phyloP scores from a whole-genome alignment of 1,284 basidiomycete genomes.

The Xerocomus nothofagi region DNA sequence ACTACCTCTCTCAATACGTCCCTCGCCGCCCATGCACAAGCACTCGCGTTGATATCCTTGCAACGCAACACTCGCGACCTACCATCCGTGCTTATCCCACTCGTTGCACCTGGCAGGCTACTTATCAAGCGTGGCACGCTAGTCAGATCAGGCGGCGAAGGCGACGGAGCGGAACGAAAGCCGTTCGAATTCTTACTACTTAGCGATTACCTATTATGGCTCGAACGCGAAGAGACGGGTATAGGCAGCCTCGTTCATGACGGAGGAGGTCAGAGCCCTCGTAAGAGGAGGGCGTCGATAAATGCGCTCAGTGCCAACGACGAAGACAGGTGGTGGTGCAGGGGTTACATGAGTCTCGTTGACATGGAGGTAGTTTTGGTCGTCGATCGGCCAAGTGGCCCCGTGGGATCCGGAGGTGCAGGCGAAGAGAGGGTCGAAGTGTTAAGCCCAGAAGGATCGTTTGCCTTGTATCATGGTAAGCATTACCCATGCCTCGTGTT shows the following conservation, averaged over 20 bases:
- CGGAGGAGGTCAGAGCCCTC: slow-evolving; percentile 20
- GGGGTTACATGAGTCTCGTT: slow-evolving; percentile 66
- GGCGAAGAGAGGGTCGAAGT: slow-evolving; percentile 65
- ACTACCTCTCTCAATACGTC: slow-evolving; percentile 77
- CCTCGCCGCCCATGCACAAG: slow-evolving; percentile 73
- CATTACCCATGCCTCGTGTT: neutral
- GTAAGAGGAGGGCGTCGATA: slow-evolving; percentile 23
- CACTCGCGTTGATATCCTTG: slow-evolving; percentile 69
- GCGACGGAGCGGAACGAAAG: slow-evolving; percentile 24
- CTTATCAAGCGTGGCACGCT: slow-evolving; percentile 69
- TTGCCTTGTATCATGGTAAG: slow-evolving; percentile 70
- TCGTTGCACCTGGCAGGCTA: slow-evolving; percentile 77
- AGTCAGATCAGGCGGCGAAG: slow-evolving; percentile 35
- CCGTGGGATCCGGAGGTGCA: slow-evolving; percentile 6
- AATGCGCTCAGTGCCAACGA: slow-evolving; percentile 20
- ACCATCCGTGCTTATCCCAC: slow-evolving; percentile 54
- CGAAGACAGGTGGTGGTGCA: slow-evolving; percentile 66
- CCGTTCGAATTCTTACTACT: slow-evolving; percentile 74
- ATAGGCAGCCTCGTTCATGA: slow-evolving; percentile 19
- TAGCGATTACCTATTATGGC: slow-evolving; percentile 79
- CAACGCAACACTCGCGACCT: slow-evolving; percentile 75
- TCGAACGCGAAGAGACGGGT: slow-evolving; percentile 47
- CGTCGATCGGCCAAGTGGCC: slow-evolving; percentile 44
- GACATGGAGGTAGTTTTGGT: slow-evolving; percentile 69
- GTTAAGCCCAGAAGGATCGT: slow-evolving; percentile 74